These are phyloP conservation scores for Tricholoma sp. DNA, from an alignment of 768 basidiomycete genomes.

Conservation along the genomic window DNA sequence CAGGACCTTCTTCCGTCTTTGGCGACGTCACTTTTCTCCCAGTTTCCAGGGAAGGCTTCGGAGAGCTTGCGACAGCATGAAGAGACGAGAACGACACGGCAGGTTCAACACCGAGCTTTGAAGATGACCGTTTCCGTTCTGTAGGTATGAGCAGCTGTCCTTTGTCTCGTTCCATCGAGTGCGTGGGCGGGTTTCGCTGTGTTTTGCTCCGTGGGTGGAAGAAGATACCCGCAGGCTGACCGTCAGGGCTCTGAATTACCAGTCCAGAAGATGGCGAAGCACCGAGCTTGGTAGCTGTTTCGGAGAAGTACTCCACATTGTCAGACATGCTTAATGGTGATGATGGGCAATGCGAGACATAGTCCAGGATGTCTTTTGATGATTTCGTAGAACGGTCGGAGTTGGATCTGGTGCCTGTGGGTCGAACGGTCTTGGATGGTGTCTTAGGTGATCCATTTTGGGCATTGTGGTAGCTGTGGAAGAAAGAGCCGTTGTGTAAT, in stretches of 20 bases:
- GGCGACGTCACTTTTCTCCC: constrained; percentile 6
- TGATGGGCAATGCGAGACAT: constrained; percentile 42
- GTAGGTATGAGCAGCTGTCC: constrained; percentile 26
- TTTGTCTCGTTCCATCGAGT: constrained; percentile 44
- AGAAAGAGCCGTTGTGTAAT: constrained; percentile 33
- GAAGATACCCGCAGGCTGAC: constrained; percentile 91
- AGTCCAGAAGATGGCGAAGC: constrained; percentile 79
- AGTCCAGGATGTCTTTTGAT: constrained; percentile 36
- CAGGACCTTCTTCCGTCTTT: neutral
- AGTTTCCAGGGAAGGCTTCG: constrained; percentile 8
- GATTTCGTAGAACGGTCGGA: constrained; percentile 64
- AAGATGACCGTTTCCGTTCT: constrained; percentile 20
- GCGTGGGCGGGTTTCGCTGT: constrained; percentile 28
- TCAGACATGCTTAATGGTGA: constrained; percentile 72
- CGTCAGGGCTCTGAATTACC: constrained; percentile 89
- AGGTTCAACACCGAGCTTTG: constrained; percentile 19
- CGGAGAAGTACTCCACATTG: constrained; percentile 73
- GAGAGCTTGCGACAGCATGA: constrained; percentile 20
- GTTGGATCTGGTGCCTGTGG: constrained; percentile 47
- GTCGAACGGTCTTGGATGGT: constrained; percentile 37
- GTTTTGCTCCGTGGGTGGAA: constrained; percentile 72
- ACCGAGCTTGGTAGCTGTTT: constrained; percentile 65
- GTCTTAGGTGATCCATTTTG: constrained; percentile 31
- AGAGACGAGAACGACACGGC: constrained; percentile 29
- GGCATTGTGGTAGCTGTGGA: constrained; percentile 31